Evolutionary conservation across 2,329 filamentous ascomycete genomes (phyloP), one percentile per base, ranked within the genome.

Genomic region (Daldinia sp.): DNA sequence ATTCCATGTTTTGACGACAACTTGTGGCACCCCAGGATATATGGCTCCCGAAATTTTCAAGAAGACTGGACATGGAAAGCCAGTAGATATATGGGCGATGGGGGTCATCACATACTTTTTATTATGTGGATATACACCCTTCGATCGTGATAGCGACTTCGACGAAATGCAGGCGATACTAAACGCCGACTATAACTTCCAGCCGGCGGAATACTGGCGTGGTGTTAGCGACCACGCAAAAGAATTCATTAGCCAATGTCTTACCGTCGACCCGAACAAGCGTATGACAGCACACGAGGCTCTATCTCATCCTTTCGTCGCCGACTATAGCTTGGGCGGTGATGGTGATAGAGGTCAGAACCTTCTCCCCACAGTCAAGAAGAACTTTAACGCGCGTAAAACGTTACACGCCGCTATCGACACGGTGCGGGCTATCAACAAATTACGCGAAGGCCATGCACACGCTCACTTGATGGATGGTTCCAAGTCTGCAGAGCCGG

Each of bases 41-140:
- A 99, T 99, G 95, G 95, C 95, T 1, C 95, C 95, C 19, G 95
- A 99, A 77, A 99, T 99, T 73, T 99, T 99, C 81, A 97, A 97
- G 79, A 99, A 99, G 83, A 94, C 91, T 6, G 95, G 95, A 23
- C 95, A 99, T 77, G 95, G 95, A 67, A 99, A 98, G 79, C 94
- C 95, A 70, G 95, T 99, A 54, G 95, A 99, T 77, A 90, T 99
- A 68, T 99, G 95, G 95, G 95, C 95, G 34, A 93, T 98, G 66
- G 95, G 95, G 47, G 95, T 99, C 41, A 99, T 99, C 75, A 98
- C 95, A 29, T 99, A 98, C 82, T 99, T 99, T 81, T 83, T 99
- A 27, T 89, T 99, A 51, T 98, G 95, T 78, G 95, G 95, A 61
- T 98, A 98, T 80, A 99, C 95, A 0, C 95, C 95, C 10, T 99